A percentile compares a stretch with the other conserved stretches of the same genome.
phyloP scores from a whole-genome alignment of 495 filamentous ascomycete species.

The Acidiella bohemica region DNA sequence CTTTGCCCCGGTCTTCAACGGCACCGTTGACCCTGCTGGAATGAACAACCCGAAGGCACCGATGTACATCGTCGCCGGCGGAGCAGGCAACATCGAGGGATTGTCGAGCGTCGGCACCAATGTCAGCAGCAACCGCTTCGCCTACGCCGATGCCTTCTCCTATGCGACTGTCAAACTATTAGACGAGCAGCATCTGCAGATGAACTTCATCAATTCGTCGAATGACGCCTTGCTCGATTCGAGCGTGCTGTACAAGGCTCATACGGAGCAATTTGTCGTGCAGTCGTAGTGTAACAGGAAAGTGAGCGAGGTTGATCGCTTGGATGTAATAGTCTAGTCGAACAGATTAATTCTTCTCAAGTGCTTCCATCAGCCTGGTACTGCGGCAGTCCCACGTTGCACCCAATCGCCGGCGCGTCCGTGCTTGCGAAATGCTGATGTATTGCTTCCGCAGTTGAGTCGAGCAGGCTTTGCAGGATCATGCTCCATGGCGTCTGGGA shows the following conservation, averaged over 20 bases:
- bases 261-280: constrained; percentile 36
- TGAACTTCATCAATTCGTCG: constrained; percentile 35
- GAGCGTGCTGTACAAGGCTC: constrained; percentile 40
- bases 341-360: too few relatives aligned
- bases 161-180: constrained; percentile 34
- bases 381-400: background rate
- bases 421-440: background rate
- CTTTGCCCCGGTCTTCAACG: constrained; percentile 32
- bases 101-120: constrained; percentile 31
- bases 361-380: background rate
- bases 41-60: constrained; percentile 41
- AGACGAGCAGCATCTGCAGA: constrained; percentile 27
- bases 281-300: constrained; percentile 21
- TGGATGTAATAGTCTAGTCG: too few relatives aligned
- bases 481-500: background rate
- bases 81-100: constrained; percentile 33
- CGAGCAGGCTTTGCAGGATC: constrained; percentile 6
- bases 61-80: constrained; percentile 43
- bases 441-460: background rate
- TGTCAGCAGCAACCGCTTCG: constrained; percentile 37
- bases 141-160: constrained; percentile 43
- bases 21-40: constrained; percentile 33
- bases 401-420: background rate
- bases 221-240: constrained; percentile 41
- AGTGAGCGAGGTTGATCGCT: too few relatives aligned